phyloP scores from a whole-genome alignment of 139 green algal genomes.

The Klebsormidium nitens region DNA sequence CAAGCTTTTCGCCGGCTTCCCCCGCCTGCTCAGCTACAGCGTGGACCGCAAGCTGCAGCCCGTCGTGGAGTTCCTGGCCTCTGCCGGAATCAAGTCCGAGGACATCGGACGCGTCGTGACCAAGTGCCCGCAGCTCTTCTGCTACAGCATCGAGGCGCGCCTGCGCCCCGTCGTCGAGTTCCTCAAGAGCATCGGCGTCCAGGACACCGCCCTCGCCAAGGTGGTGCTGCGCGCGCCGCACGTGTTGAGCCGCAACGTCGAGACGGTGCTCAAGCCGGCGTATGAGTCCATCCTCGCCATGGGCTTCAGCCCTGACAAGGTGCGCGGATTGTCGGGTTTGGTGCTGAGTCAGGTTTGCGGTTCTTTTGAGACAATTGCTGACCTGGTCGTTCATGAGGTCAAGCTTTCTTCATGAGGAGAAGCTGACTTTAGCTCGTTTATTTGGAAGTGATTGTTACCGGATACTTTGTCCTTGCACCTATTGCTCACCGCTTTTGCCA shows the following conservation, averaged over 20 bases:
- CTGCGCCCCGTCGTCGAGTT: slow-evolving; percentile 19
- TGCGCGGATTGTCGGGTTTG: no score
- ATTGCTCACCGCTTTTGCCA: no score
- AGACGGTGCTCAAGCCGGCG: slow-evolving; percentile 16
- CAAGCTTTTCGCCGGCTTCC: background rate
- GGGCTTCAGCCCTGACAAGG: no score
- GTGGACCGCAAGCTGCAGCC: background rate
- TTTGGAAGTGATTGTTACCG: no score
- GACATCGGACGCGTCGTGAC: slow-evolving; percentile 1
- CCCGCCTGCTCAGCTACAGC: slow-evolving; percentile 3
- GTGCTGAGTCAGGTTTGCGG: no score
- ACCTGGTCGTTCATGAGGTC: no score
- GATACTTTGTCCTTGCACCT: no score
- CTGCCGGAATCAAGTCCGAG: background rate
- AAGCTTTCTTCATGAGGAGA: no score
- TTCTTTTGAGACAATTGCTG: no score
- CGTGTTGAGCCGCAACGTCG: slow-evolving; percentile 2
- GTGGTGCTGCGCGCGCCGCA: slow-evolving; percentile 5
- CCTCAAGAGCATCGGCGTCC: slow-evolving; percentile 5
- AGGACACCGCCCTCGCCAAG: slow-evolving; percentile 11
- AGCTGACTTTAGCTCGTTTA: no score
- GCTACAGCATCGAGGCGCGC: background rate
- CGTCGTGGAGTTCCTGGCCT: slow-evolving; percentile 9
- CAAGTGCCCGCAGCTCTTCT: slow-evolving; percentile 8
- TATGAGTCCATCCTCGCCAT: no score